A percentile compares a stretch with the other conserved stretches of the same genome.
phyloP scores from a whole-genome alignment of 345 rosid species.

The Firmiana major region DNA sequence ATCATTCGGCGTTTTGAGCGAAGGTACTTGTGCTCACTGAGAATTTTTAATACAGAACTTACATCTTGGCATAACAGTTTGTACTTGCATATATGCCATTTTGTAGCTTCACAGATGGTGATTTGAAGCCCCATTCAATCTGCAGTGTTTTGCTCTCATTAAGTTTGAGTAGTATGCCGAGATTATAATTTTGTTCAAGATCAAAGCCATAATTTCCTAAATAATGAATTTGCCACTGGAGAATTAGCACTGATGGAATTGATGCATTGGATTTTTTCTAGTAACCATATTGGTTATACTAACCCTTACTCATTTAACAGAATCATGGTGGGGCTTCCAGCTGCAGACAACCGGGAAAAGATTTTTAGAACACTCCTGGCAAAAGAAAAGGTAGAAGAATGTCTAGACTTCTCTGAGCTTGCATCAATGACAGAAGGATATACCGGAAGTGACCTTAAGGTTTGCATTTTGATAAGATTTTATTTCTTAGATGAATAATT shows the following conservation, averaged over 20 bases:
- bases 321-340: conserved; percentile 93
- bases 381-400: conserved; percentile 61
- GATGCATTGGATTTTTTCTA: neutral
- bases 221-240: neutral
- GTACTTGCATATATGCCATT: too few relatives aligned
- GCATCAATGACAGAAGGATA: conserved; percentile 90
- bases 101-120: neutral
- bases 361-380: conserved; percentile 78
- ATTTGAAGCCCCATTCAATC: neutral
- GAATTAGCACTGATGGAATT: neutral
- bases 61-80: neutral
- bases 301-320: conserved; percentile 30
- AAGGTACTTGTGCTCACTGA: conserved; percentile 39
- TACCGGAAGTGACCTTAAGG: conserved; percentile 98
- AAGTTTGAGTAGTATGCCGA: neutral
- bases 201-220: neutral
- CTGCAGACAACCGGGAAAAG: conserved; percentile 69
- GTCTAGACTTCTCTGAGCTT: conserved; percentile 71
- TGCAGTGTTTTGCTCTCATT: neutral
- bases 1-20: conserved; percentile 90
- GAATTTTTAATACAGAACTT: neutral
- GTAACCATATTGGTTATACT: neutral
- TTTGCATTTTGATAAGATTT: conserved; percentile 25
- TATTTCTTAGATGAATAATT: neutral
- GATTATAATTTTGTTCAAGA: neutral